Percentiles rank a stretch among this genome's conserved stretches.
phyloP scores from a whole-genome alignment of 108 stramenopile species.

The Ochromonas danica region DNA sequence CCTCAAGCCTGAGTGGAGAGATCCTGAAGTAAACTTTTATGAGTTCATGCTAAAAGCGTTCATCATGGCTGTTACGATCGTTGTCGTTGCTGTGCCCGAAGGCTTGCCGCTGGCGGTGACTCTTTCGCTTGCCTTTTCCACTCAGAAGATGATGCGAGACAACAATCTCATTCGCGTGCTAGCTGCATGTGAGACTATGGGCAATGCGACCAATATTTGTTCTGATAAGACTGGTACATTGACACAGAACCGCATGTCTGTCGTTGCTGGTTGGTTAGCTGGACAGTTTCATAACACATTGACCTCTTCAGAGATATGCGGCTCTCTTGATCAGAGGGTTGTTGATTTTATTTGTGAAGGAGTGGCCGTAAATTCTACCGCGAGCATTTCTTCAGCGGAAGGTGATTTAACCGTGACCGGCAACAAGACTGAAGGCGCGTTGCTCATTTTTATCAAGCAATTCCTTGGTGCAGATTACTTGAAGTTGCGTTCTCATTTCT shows the following conservation, averaged over 20 bases:
- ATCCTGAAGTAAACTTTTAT: conserved; percentile 45
- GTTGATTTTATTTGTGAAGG: conserved; percentile 57
- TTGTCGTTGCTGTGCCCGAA: conserved; percentile 97
- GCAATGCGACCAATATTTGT: conserved; percentile 96
- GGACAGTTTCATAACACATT: neutral
- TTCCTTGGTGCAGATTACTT: conserved; percentile 41
- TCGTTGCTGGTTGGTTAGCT: conserved; percentile 33
- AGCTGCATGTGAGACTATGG: conserved; percentile 98
- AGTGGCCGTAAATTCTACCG: conserved; percentile 71
- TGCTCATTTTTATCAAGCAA: conserved; percentile 58
- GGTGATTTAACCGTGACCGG: conserved; percentile 64
- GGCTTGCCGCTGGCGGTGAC: conserved; percentile 96
- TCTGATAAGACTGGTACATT: conserved; percentile 94
- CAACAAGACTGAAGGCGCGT: conserved; percentile 90
- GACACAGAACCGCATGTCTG: conserved; percentile 94
- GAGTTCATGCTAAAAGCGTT: conserved; percentile 89
- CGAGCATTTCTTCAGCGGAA: conserved; percentile 21
- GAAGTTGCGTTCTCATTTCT: conserved; percentile 29
- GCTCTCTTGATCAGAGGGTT: conserved; percentile 28
- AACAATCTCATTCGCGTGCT: conserved; percentile 91
- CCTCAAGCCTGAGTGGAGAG: conserved; percentile 55
- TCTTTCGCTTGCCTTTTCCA: conserved; percentile 86
- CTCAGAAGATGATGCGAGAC: conserved; percentile 84
- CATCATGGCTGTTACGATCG: conserved; percentile 93
- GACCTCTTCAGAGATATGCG: neutral